Percentiles rank a stretch among this genome's conserved stretches.
Evolutionary conservation across 805 yeast genomes (phyloP).

Genomic region (Sungouiozyma intestinalis): DNA sequence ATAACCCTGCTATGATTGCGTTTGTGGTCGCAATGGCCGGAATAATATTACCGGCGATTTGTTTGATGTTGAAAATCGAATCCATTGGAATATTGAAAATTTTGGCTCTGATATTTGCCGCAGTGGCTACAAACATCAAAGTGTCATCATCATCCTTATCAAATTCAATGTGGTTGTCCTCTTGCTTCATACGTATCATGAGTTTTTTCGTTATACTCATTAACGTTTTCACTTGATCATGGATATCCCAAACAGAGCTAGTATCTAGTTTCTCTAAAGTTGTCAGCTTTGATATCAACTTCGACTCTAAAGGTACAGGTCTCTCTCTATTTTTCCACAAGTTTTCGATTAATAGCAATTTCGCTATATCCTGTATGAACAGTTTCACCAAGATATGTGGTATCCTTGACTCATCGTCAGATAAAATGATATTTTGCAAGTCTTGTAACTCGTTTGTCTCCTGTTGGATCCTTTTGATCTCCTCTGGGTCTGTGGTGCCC

Average conservation of each 20-base stretch:
- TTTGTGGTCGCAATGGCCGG: constrained; percentile 98
- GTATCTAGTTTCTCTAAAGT: constrained; percentile 17
- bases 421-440: constrained; percentile 32
- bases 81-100: constrained; percentile 62
- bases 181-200: constrained; percentile 36
- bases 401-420: constrained; percentile 25
- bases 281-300: not conserved
- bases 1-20: constrained; percentile 87
- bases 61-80: constrained; percentile 79
- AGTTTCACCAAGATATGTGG: constrained; percentile 45
- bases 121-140: constrained; percentile 73
- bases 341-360: constrained; percentile 58
- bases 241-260: constrained; percentile 45
- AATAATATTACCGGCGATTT: constrained; percentile 94
- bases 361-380: constrained; percentile 66
- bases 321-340: constrained; percentile 65
- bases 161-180: constrained; percentile 42
- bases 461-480: constrained; percentile 49
- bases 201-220: constrained; percentile 38
- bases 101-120: constrained; percentile 67
- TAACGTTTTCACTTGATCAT: constrained; percentile 56
- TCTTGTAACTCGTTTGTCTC: constrained; percentile 59
- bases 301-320: constrained; percentile 48
- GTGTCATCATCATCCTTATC: constrained; percentile 96
- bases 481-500: constrained; percentile 57